These are phyloP conservation scores for Trametes polyzona DNA, from an alignment of 1,284 basidiomycete species.

Conservation along the genomic window DNA sequence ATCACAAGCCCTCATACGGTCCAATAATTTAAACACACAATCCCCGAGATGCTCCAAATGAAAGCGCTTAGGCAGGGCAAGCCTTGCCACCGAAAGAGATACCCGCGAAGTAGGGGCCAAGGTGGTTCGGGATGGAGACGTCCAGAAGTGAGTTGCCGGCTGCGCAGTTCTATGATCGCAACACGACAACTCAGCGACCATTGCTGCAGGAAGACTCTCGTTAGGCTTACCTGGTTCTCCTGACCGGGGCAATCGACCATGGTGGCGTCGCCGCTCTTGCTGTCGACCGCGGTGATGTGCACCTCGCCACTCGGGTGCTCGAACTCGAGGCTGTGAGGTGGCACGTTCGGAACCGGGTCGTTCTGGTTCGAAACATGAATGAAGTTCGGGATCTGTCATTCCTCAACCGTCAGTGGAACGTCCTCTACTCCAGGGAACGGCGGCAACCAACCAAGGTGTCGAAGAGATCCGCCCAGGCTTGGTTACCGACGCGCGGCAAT, in stretches of 20 bases:
- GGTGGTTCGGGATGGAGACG: conserved; percentile 31
- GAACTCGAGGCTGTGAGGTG: conserved; percentile 38
- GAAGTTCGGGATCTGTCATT: conserved; percentile 30
- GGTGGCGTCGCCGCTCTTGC: conserved; percentile 19
- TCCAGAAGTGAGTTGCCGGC: conserved; percentile 29
- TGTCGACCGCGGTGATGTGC: conserved; percentile 36
- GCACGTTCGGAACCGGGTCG: conserved; percentile 42
- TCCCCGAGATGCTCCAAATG: not conserved
- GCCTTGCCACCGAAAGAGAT: conserved; percentile 33
- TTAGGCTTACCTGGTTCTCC: conserved; percentile 30
- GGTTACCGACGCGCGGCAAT: conserved; percentile 47
- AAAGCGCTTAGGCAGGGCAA: conserved; percentile 24
- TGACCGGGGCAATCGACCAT: conserved; percentile 37
- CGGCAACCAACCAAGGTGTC: conserved; percentile 14
- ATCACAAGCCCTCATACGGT: not conserved
- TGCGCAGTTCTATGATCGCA: conserved; percentile 30
- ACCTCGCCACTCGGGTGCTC: conserved; percentile 40
- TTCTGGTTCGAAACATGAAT: conserved; percentile 41
- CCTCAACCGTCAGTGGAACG: not conserved
- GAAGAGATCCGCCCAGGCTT: conserved; percentile 22
- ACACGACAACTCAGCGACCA: not conserved
- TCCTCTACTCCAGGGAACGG: not conserved
- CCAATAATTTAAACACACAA: not conserved
- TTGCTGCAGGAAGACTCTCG: not conserved
- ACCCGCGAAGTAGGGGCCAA: conserved; percentile 34